Base-by-base conservation (phyloP, 768 basidiomycete genomes). In the Lactarius indigo region DNA sequence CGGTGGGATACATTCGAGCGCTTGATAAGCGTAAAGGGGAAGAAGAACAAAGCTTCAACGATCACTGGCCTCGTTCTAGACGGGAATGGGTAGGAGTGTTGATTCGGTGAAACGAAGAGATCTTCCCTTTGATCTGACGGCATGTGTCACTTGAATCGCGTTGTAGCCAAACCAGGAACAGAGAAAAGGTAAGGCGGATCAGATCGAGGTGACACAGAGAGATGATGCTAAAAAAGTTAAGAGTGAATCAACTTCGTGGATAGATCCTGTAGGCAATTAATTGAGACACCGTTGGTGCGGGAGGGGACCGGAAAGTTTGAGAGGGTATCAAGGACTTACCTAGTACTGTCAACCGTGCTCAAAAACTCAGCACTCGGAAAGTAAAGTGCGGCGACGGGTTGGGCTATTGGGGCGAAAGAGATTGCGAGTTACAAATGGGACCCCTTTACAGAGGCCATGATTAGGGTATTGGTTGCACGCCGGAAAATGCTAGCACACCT, bases 391-490 rank as follows among this genome's bases (percentile, higher is more conserved):
- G 41, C 6, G 18, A 20, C 41, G 42, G 9, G 18, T 20, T 20
- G 2, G 42, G 18, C 42, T 20, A 18, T 20, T 20, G 37, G 15
- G 15, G 37, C 37, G 37, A 39, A 39, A 39, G 42, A 20, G 9
- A 42, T 7, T 8, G 42, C 20, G 42, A 42, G 2, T 42, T 7
- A 42, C 42, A 7, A 20, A 42, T 20, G 66, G 87, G 62, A 47
- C 37, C 37, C 13, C 37, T 39, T 39, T 39, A 37, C 35, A 3
- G 15, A 0, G 37, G 5, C 37, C 37, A 39, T 5, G 15, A 39
- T 13, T 52, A 26, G 26, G 26, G 50, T 23, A 23, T 7, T 26
- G 47, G 13, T 26, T 5, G 26, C 50, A 52, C n/a, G 47, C 47
- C 17, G 50, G 26, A 13, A 26, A 8, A 13, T 26, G 23, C 9